Evolutionary conservation across 768 basidiomycete species (phyloP), one percentile per base, ranked within the genome.

Genomic region (Termitomyces sp.): DNA sequence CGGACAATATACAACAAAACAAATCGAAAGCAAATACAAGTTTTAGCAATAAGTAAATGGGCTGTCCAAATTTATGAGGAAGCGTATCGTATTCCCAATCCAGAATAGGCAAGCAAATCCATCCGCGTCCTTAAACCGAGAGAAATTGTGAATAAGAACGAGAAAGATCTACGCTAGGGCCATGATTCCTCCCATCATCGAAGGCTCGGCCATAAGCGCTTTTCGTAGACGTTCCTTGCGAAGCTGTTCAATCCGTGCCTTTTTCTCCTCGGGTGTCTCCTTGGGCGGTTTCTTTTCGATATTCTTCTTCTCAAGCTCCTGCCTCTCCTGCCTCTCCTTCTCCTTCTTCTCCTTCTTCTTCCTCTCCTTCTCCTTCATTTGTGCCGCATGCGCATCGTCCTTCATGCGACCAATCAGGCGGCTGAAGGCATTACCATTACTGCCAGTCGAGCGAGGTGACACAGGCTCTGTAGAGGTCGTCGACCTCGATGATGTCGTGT

Each of bases 321-420:
- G 55, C 62, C 63, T 67, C 40, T 63, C 68, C 68, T 76, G 23
- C 23, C 23, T 79, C 59, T 74, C 72, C 60, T 55, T 63, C 65
- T 80, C 54, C 67, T 67, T 58, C 63, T 65, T 50, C 31, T 51
- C 80, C 69, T 57, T 62, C 64, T 81, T 54, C 67, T 67, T 80
- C 68, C 68, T 60, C 62, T 65, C 50, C 48, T 49, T 33, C 19
- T 50, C 47, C 31, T 52, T 53, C 12, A 57, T 21, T 45, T 43
- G 43, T 12, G 38, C 23, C 12, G 49, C 35, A 38, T 55, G 45
- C 28, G 53, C 23, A 23, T 50, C 55, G 51, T 58, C 54, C 38
- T 60, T 55, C 59, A 63, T 62, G 61, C 64, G 45, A 53, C 53
- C 64, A 62, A 57, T 56, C 17, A 68, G 61, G 15, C 70, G 68